Base-by-base conservation (phyloP, 257 asterid species). In the Thymus quinquecostatus region DNA sequence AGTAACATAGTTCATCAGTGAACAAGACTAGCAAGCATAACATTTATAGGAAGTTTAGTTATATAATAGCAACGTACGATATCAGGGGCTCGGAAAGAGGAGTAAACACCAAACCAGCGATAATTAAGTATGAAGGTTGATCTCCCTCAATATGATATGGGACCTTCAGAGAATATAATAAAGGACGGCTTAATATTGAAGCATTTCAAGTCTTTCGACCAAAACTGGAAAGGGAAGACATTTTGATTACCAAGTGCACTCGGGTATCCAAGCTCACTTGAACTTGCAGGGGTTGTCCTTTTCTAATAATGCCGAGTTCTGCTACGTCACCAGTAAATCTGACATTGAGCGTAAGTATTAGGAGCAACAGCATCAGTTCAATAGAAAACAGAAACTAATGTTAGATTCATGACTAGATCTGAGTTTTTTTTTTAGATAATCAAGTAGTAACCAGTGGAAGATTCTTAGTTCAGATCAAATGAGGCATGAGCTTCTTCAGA, bases 101-200 rank as follows among this genome's bases (percentile, higher is more conserved):
- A 54, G 99, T 94, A 79, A 94, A 94, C 80, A 94, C 99, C 91
- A 94, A 84, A 60, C 99, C 97, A 77, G 99, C 97, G 72, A 94
- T 95, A 69, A 89, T 85, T 63, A 94, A 61, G 77, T 94, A 94
- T 61, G 99, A 94, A 65, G 99, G 97, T 77, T 85, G 92, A 67
- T 85, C 97, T 75, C 89, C 97, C 79, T 93, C 97, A 68, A 91
- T 89, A 75, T 91, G 97, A 82, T 85, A 94, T 29, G 99, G 99
- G 53, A 94, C 99, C 99, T 94, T 68, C 81, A 80, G 64, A 79
- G 67, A 70, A 62, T 61, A 80, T 27, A 79, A 66, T 50, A 44
- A 61, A 60, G 34, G 11, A 79, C 32, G 27, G 60, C 62, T 80
- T 55, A 74, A 36, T 75, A 44, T 61, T 54, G 28, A 64, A 71